phyloP scores from a whole-genome alignment of 257 asterid species.

The Nicotiana tabacum region DNA sequence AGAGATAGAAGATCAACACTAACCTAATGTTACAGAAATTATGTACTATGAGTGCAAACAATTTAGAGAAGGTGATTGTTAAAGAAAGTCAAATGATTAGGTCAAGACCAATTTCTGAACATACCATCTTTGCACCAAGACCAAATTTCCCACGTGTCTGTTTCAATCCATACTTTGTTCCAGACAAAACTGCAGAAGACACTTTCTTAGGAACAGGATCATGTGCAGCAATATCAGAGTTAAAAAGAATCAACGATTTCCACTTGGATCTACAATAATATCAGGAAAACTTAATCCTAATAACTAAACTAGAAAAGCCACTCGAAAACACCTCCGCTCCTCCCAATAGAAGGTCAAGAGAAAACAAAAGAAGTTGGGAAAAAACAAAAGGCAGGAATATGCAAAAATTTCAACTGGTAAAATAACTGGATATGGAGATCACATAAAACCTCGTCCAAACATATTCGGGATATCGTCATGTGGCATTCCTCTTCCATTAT shows the following conservation, averaged over 20 bases:
- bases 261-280: background rate
- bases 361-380: background rate
- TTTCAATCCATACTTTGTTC: conserved; percentile 87
- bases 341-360: background rate
- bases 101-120: conserved; percentile 16
- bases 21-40: background rate
- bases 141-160: conserved; percentile 97
- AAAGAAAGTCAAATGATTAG: conserved; percentile 1
- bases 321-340: background rate
- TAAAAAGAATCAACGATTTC: background rate
- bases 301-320: background rate
- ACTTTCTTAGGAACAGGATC: conserved; percentile 17
- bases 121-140: conserved; percentile 96
- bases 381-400: background rate
- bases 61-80: background rate
- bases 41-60: too few species aligned
- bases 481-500: conserved; percentile 96
- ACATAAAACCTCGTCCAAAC: conserved; percentile 79
- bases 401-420: background rate
- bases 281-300: background rate
- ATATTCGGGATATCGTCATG: conserved; percentile 94
- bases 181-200: conserved; percentile 72
- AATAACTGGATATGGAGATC: background rate
- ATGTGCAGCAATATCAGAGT: conserved; percentile 5
- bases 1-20: background rate